Conservation (phyloP, 495 filamentous ascomycete genomes). For the Aspergillus coremiiformis region DNA sequence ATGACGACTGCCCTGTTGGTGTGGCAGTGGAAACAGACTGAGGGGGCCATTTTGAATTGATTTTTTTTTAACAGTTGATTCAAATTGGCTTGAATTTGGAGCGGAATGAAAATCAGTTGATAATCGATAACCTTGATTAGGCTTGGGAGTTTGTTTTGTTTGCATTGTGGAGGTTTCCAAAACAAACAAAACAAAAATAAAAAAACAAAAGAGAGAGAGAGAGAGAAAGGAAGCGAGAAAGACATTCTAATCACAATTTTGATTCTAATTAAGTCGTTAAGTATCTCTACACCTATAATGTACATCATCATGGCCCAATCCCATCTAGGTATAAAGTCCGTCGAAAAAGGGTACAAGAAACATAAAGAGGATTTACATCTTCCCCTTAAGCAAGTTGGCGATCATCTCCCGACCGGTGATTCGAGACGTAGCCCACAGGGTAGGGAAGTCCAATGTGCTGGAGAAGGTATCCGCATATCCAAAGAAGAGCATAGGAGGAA, state of each 20-base stretch:
- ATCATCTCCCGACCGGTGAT: slow-evolving; percentile 70
- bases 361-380: slow-evolving; percentile 48
- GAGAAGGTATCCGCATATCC: slow-evolving; percentile 72
- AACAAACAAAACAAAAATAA: neutral
- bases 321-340: neutral
- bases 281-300: neutral
- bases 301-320: neutral
- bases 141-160: slow-evolving; percentile 7
- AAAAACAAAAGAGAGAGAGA: neutral
- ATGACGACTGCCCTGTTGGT: slow-evolving; percentile 76
- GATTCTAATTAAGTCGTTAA: neutral
- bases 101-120: slow-evolving; percentile 5
- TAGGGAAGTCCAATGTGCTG: slow-evolving; percentile 69
- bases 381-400: slow-evolving; percentile 57
- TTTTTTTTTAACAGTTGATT: neutral
- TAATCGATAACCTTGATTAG: slow-evolving; percentile 1
- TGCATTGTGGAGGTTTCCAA: slow-evolving; percentile 2
- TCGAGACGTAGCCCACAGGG: slow-evolving; percentile 65
- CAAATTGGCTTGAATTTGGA: neutral
- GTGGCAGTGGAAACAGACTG: slow-evolving; percentile 67
- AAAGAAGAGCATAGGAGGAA: slow-evolving; percentile 83
- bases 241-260: no score
- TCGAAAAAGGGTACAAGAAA: neutral
- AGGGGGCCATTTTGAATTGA: slow-evolving; percentile 43
- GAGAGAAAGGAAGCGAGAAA: no score